Conservation (phyloP, 1,284 basidiomycete genomes). For the Earliella scabrosa region DNA sequence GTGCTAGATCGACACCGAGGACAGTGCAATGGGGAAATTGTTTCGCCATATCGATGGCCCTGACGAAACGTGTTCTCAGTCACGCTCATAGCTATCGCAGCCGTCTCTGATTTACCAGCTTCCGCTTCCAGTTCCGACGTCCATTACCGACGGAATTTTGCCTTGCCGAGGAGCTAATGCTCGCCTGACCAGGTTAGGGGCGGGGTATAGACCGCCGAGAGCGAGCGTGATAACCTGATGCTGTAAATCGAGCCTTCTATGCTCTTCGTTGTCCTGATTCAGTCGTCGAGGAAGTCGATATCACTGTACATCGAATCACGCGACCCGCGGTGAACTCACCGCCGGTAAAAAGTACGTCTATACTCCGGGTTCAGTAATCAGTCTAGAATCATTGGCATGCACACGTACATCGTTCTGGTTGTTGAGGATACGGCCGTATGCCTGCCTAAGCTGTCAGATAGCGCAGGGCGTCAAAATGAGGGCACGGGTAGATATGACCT, state of each 20-base stretch:
- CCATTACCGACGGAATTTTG: slow-evolving; percentile 33
- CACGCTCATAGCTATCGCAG: background rate
- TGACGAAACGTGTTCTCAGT: slow-evolving; percentile 16
- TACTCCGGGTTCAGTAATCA: slow-evolving; percentile 8
- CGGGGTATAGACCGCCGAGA: slow-evolving; percentile 36
- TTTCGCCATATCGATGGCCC: slow-evolving; percentile 40
- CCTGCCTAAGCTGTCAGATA: slow-evolving; percentile 32
- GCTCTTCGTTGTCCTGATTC: slow-evolving; percentile 38
- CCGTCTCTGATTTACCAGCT: slow-evolving; percentile 33
- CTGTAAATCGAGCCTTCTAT: slow-evolving; percentile 39
- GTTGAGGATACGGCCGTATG: slow-evolving; percentile 38
- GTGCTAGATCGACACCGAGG: slow-evolving; percentile 39
- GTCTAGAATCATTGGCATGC: too few species aligned
- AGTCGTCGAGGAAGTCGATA: background rate
- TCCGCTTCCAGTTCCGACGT: slow-evolving; percentile 41
- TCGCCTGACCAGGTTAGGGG: slow-evolving; percentile 34
- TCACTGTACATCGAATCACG: background rate
- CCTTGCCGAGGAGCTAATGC: slow-evolving; percentile 36
- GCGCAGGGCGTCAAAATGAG: background rate
- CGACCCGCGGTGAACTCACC: slow-evolving; percentile 19
- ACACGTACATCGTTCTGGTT: slow-evolving; percentile 38
- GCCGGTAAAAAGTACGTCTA: slow-evolving; percentile 38
- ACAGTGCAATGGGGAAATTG: slow-evolving; percentile 40
- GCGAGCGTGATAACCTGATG: slow-evolving; percentile 37
- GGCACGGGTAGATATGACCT: background rate